These are phyloP conservation scores for Yamadazyma scolyti DNA, from an alignment of 805 yeast species.

Conservation along the genomic window DNA sequence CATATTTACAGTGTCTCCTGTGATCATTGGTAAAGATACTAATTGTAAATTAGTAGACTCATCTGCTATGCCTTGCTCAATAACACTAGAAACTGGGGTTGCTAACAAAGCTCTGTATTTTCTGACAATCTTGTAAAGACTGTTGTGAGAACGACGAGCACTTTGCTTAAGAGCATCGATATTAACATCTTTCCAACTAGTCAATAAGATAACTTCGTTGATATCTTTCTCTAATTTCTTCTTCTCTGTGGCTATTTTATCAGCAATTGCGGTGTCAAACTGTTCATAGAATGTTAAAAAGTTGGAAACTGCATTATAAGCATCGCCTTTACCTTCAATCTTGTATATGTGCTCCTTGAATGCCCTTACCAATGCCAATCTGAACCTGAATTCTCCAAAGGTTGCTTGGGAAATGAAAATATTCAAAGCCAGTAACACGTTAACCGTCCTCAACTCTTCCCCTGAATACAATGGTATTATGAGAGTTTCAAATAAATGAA, in stretches of 20 bases:
- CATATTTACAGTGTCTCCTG: constrained; percentile 9
- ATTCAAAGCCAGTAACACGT: constrained; percentile 53
- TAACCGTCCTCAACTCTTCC: constrained; percentile 16
- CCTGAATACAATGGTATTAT: constrained; percentile 47
- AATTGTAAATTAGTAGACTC: background rate
- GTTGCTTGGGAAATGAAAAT: constrained; percentile 72
- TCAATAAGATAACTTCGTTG: constrained; percentile 77
- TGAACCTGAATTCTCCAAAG: constrained; percentile 64
- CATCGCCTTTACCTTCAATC: constrained; percentile 20
- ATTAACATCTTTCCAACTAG: constrained; percentile 97
- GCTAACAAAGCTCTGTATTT: constrained; percentile 68
- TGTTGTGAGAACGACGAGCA: constrained; percentile 83
- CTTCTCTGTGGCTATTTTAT: constrained; percentile 42
- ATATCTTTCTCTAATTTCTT: constrained; percentile 71
- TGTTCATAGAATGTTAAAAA: constrained; percentile 64
- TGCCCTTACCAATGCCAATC: constrained; percentile 61
- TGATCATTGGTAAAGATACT: constrained; percentile 8
- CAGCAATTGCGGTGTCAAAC: constrained; percentile 50
- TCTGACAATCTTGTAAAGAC: constrained; percentile 75
- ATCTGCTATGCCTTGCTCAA: constrained; percentile 53
- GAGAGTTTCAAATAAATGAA: constrained; percentile 79
- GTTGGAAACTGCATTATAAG: constrained; percentile 47
- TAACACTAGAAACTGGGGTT: constrained; percentile 46
- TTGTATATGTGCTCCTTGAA: constrained; percentile 52
- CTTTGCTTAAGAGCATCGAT: constrained; percentile 91